phyloP scores from a whole-genome alignment of 2,329 filamentous ascomycete species.

The Chalara sp. region DNA sequence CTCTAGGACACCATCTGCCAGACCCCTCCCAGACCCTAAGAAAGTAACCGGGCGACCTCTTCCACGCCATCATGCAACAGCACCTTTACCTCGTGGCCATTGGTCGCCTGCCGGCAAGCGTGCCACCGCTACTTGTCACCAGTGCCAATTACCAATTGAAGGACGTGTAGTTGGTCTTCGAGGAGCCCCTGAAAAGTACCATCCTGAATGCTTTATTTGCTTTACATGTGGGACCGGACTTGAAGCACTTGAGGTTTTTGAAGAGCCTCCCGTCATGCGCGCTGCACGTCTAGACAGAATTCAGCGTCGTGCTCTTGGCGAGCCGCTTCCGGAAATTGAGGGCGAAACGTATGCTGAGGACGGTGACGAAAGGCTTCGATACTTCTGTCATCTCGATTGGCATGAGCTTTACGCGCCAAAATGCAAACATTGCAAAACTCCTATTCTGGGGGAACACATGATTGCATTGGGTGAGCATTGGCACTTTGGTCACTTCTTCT shows the following conservation, averaged over 20 bases:
- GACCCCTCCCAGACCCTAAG: constrained; percentile 33
- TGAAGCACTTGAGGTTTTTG: constrained; percentile 93
- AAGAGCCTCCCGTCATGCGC: constrained; percentile 72
- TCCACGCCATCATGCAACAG: constrained; percentile 30
- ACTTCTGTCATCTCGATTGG: constrained; percentile 98
- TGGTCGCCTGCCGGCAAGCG: constrained; percentile 52
- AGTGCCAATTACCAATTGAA: constrained; percentile 78
- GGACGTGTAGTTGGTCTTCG: constrained; percentile 83
- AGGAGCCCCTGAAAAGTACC: constrained; percentile 69
- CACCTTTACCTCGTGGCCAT: constrained; percentile 32
- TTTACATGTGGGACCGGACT: constrained; percentile 80
- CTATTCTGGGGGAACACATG: constrained; percentile 91
- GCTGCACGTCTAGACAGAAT: constrained; percentile 69
- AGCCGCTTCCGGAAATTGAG: constrained; percentile 54
- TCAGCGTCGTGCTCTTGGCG: constrained; percentile 50
- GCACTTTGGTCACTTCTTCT: constrained; percentile 98
- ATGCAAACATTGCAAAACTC: constrained; percentile 93
- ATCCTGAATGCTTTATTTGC: constrained; percentile 89
- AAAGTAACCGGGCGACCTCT: constrained; percentile 15
- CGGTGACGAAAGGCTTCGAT: constrained; percentile 67
- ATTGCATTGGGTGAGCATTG: constrained; percentile 92
- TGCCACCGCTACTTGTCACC: constrained; percentile 69
- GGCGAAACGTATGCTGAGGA: constrained; percentile 62
- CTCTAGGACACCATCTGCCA: constrained; percentile 15
- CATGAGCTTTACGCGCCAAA: constrained; percentile 89